Evolutionary conservation across 257 asterid species (phyloP).

Genomic region (Linaria vulgaris): DNA sequence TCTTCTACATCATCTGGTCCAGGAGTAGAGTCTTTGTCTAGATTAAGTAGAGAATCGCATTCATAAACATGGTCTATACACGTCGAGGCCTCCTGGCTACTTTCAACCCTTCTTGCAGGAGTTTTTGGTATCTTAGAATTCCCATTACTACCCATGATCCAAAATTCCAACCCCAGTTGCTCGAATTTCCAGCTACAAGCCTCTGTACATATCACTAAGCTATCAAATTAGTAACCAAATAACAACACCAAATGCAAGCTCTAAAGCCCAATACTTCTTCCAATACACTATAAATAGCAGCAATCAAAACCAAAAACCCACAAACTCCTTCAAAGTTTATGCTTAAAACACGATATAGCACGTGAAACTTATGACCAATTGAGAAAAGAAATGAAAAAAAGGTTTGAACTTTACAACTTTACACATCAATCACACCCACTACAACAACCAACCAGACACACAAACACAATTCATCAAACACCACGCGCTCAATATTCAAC

Average conservation of each 20-base stretch:
- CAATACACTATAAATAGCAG: constrained; percentile 24
- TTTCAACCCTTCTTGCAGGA: constrained; percentile 32
- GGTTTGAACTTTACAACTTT: constrained; percentile 24
- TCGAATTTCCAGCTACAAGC: constrained; percentile 23
- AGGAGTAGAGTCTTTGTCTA: constrained; percentile 25
- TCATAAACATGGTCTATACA: constrained; percentile 7
- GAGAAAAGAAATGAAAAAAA: too few species aligned
- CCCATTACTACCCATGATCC: constrained; percentile 48
- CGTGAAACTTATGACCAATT: constrained; percentile 27
- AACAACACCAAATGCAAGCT: constrained; percentile 3
- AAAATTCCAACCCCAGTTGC: constrained; percentile 24
- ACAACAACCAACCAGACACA: constrained; percentile 9
- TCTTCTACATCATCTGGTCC: constrained; percentile 28
- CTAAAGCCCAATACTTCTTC: constrained; percentile 13
- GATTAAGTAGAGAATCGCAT: too few species aligned
- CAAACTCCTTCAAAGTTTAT: constrained; percentile 23
- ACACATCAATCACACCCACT: constrained; percentile 18
- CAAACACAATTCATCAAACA: constrained; percentile 35
- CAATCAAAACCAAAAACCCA: too few species aligned
- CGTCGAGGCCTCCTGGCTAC: constrained; percentile 23
- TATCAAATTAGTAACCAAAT: constrained; percentile 11
- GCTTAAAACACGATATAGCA: constrained; percentile 33
- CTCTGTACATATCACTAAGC: constrained; percentile 15
- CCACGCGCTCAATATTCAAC: constrained; percentile 41
- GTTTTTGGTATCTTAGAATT: constrained; percentile 27